Conservation (phyloP, 306 rosid species). For the Cucurbita ficifolia region DNA sequence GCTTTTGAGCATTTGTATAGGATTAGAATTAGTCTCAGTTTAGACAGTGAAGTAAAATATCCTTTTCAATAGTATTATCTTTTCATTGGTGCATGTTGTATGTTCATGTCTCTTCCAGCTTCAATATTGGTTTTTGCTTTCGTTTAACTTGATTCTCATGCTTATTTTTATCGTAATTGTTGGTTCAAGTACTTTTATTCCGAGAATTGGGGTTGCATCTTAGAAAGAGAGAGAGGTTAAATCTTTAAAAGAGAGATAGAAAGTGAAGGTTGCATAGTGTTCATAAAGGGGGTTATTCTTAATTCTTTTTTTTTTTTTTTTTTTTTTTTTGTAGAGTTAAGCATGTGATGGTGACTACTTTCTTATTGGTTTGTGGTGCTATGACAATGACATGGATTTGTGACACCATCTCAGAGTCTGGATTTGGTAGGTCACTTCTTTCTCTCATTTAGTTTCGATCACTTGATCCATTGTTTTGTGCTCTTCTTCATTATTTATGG, state of each 20-base stretch:
- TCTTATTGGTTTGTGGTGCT: slow-evolving; percentile 82
- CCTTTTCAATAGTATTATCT: not conserved
- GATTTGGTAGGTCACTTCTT: slow-evolving; percentile 53
- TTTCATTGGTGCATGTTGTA: not conserved
- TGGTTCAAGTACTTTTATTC: not conserved
- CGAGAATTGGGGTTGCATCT: not conserved
- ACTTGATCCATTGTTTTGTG: not conserved
- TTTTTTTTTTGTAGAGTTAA: slow-evolving; percentile 43
- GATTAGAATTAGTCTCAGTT: slow-evolving; percentile 1
- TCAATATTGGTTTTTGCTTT: not conserved
- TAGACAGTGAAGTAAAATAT: not conserved
- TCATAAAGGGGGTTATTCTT: slow-evolving; percentile 2
- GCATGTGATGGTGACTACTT: slow-evolving; percentile 72
- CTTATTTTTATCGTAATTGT: not conserved
- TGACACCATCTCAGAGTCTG: slow-evolving; percentile 93
- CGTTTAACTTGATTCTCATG: not conserved
- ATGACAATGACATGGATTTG: slow-evolving; percentile 91
- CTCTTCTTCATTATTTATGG: not conserved
- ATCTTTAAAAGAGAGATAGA: not conserved
- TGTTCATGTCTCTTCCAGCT: not conserved
- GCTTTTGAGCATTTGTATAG: not conserved
- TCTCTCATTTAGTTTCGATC: slow-evolving; percentile 6
- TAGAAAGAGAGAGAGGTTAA: not conserved
- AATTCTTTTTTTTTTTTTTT: not conserved
- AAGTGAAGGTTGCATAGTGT: not conserved